Percentiles rank a stretch among this genome's conserved stretches.
Conservation (phyloP, 345 rosid genomes). For the Punica granatum region DNA sequence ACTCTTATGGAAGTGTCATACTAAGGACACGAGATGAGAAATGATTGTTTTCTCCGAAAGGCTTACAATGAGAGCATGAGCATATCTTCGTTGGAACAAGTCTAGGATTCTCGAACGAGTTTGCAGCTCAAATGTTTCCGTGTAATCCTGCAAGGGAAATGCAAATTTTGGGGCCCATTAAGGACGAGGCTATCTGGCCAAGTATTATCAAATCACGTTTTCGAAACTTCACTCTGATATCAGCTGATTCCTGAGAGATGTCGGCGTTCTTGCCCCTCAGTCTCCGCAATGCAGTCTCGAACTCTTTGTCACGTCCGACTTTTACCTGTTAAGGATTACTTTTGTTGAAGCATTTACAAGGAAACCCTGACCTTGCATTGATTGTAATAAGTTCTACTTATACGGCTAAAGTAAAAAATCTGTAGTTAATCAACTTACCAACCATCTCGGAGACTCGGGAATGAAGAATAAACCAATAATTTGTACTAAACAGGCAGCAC, state of each 20-base stretch:
- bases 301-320: conserved; percentile 28
- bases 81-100: conserved; percentile 32
- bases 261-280: conserved; percentile 35
- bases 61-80: conserved; percentile 27
- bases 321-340: conserved; percentile 26
- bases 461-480: conserved; percentile 28
- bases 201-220: neutral
- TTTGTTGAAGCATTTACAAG: neutral
- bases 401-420: neutral
- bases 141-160: conserved; percentile 22
- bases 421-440: conserved; percentile 17
- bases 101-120: conserved; percentile 21
- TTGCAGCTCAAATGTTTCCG: conserved; percentile 19
- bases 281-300: conserved; percentile 28
- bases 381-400: neutral
- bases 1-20: neutral
- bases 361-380: neutral
- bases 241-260: conserved; percentile 38
- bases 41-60: neutral
- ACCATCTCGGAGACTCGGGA: conserved; percentile 54
- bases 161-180: neutral
- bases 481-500: conserved; percentile 25
- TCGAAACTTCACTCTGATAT: conserved; percentile 27
- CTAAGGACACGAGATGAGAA: neutral
- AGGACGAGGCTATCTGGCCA: no score